Conservation (phyloP, 192 early-diverging fungal species). For the Allomyces macrogynus region DNA sequence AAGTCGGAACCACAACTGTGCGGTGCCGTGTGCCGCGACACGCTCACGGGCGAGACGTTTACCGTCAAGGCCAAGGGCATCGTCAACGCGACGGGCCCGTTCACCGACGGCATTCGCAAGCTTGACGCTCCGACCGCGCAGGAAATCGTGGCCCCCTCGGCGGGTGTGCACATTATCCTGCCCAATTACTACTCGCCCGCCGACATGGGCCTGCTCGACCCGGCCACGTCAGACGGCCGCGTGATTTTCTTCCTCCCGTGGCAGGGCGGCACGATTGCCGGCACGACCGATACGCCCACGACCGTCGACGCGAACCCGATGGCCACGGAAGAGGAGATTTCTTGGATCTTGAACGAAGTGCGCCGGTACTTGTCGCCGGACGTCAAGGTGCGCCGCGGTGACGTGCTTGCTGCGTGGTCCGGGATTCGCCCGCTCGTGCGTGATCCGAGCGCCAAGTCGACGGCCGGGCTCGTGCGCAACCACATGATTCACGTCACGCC, state of each 20-base stretch:
- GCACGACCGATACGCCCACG: slow-evolving; percentile 87
- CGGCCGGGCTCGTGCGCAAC: slow-evolving; percentile 81
- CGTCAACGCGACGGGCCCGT: slow-evolving; percentile 71
- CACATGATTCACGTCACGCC: slow-evolving; percentile 83
- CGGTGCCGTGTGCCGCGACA: slow-evolving; percentile 67
- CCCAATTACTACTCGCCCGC: slow-evolving; percentile 87
- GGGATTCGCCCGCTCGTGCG: slow-evolving; percentile 92
- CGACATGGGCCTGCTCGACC: slow-evolving; percentile 89
- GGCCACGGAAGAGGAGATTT: slow-evolving; percentile 80
- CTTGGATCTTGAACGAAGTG: slow-evolving; percentile 87
- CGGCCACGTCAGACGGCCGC: slow-evolving; percentile 77
- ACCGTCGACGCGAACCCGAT: slow-evolving; percentile 61
- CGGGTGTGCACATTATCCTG: slow-evolving; percentile 85
- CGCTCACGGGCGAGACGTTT: slow-evolving; percentile 69
- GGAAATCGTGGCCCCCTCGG: slow-evolving; percentile 80
- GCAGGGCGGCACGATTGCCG: slow-evolving; percentile 89
- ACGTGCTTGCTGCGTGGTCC: slow-evolving; percentile 94
- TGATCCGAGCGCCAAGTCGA: slow-evolving; percentile 80
- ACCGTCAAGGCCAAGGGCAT: slow-evolving; percentile 73
- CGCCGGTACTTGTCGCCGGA: slow-evolving; percentile 72
- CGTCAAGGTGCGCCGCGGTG: slow-evolving; percentile 89
- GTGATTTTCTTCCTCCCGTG: slow-evolving; percentile 96
- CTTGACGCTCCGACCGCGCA: slow-evolving; percentile 55
- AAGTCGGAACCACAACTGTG: slow-evolving; percentile 25
- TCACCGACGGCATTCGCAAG: slow-evolving; percentile 68